Evolutionary conservation across 75 land plant genomes (phyloP), one percentile per base, ranked within the genome.

Genomic region (Isoetes taiwanensis): DNA sequence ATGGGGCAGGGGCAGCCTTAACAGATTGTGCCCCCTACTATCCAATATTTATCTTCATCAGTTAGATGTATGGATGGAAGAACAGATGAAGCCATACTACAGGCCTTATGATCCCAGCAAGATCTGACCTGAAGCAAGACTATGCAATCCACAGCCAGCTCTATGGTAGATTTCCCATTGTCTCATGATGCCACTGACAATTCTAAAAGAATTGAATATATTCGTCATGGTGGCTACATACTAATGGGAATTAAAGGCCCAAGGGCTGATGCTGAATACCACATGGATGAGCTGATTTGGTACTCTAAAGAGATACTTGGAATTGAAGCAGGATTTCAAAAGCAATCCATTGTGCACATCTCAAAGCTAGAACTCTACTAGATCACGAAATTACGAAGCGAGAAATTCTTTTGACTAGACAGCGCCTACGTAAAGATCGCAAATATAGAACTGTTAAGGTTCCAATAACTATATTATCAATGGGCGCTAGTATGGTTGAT

Each of bases 151-250:
- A n/a, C n/a, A n/a, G n/a, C n/a, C n/a, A n/a, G n/a, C n/a, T n/a
- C n/a, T n/a, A n/a, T n/a, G n/a, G n/a, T n/a, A n/a, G n/a, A n/a
- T n/a, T n/a, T n/a, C n/a, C n/a, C 20, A 74, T 71, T 24, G 77
- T 82, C 0, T 80, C 82, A 78, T 82, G n/a, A 79, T 28, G 86
- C 82, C 3, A 79, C 82, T 2, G 85, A 82, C 34, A 84, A 84
- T 59, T 80, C 88, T 1, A 46, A 77, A 29, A 80, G 78, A 59
- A 70, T 84, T 68, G 88, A 84, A 37, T 84, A 77, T 35, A 64
- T 84, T 24, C 68, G 88, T 1, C 80, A 68, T 60, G 83, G 84
- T 2, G 85, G 86, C 11, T 84, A 84, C 34, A 63, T 84, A 32
- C 63, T 84, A 71, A 72, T 84, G 32, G 83, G 78, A 0, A 53